A percentile compares a stretch with the other conserved stretches of the same genome.
phyloP scores from a whole-genome alignment of 2,329 filamentous ascomycete genomes.

The Allantophomopsis lycopodina region DNA sequence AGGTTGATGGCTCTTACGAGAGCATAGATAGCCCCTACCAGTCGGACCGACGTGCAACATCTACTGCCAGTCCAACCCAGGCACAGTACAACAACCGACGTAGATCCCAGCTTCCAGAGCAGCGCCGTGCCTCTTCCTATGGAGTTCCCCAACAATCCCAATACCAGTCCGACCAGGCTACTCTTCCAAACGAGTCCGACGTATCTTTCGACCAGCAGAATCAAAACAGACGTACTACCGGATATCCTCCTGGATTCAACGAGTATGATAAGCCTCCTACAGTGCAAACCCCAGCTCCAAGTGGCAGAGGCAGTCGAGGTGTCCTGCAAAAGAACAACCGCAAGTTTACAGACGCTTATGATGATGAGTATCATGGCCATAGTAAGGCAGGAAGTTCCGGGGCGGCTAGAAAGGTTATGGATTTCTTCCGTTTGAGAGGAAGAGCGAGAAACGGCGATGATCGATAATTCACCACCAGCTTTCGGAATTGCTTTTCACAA shows the following conservation, averaged over 20 bases:
- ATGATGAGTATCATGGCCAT: conserved; percentile 51
- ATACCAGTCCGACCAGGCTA: conserved; percentile 3
- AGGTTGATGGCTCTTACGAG: conserved; percentile 14
- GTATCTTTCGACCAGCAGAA: conserved; percentile 12
- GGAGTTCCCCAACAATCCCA: conserved; percentile 1
- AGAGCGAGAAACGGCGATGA: conserved; percentile 51
- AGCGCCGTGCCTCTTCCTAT: conserved; percentile 12
- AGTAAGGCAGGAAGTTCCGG: conserved; percentile 68
- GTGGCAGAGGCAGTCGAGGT: conserved; percentile 28
- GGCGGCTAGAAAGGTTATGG: conserved; percentile 88
- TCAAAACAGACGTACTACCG: conserved; percentile 6
- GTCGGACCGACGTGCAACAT: conserved; percentile 22
- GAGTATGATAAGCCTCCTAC: conserved; percentile 11
- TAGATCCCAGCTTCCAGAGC: conserved; percentile 17
- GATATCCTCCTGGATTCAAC: conserved; percentile 11
- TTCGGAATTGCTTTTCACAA: too few species aligned
- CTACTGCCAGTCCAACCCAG: conserved; percentile 24
- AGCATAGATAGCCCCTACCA: conserved; percentile 12
- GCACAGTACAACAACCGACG: conserved; percentile 23
- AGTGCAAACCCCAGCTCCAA: conserved; percentile 9
- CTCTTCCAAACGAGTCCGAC: conserved; percentile 15
- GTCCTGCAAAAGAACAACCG: conserved; percentile 77
- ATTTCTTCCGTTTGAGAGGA: conserved; percentile 85
- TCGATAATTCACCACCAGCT: background rate
- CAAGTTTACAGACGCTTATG: conserved; percentile 78